Conservation (phyloP, 352 stramenopile genomes). For the Elongisporangium undulatum region DNA sequence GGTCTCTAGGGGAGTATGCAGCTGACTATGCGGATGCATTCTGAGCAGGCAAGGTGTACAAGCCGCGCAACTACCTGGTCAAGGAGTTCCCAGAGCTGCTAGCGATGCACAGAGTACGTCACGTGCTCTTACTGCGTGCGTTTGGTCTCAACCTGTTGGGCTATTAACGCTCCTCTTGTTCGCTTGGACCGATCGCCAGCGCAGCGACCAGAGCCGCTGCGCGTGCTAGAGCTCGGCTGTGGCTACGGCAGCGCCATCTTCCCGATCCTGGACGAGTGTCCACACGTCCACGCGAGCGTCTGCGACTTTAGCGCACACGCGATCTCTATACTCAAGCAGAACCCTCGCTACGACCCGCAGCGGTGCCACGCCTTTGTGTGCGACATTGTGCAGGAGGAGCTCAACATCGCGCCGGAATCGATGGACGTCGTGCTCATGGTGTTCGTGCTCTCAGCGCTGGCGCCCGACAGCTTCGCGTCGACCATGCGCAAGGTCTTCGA, state of each 20-base stretch:
- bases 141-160: not conserved
- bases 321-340: slow-evolving; percentile 60
- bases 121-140: not conserved
- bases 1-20: not conserved
- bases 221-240: slow-evolving; percentile 79
- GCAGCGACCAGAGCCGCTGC: slow-evolving; percentile 24
- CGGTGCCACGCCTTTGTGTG: slow-evolving; percentile 73
- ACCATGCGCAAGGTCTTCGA: slow-evolving; percentile 57
- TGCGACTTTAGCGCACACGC: slow-evolving; percentile 83
- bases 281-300: slow-evolving; percentile 63
- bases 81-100: slow-evolving; percentile 81
- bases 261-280: slow-evolving; percentile 65
- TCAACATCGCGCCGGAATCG: slow-evolving; percentile 37
- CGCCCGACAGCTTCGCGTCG: slow-evolving; percentile 38
- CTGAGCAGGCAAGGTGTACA: slow-evolving; percentile 66
- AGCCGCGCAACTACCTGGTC: slow-evolving; percentile 75
- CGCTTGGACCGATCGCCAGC: not conserved
- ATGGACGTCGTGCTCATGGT: slow-evolving; percentile 79
- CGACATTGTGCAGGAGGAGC: slow-evolving; percentile 54
- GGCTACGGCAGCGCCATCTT: slow-evolving; percentile 87
- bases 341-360: slow-evolving; percentile 32
- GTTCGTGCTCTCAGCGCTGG: slow-evolving; percentile 79
- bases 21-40: not conserved
- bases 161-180: not conserved
- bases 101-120: not conserved